phyloP scores from a whole-genome alignment of 2,329 filamentous ascomycete species.

The Paecilomyces sp. region DNA sequence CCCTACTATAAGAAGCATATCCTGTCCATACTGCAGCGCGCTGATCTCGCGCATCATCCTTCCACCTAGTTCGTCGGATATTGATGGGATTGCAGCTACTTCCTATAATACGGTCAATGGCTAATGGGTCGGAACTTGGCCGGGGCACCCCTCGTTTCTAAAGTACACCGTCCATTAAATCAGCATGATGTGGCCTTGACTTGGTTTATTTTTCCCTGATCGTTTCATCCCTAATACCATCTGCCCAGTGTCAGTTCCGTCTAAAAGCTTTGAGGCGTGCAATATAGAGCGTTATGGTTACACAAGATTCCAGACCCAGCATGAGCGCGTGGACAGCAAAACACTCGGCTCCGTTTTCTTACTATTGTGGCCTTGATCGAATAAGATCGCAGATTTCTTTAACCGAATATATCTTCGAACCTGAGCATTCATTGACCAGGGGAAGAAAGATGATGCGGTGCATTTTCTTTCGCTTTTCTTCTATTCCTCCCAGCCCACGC shows the following conservation, averaged over 20 bases:
- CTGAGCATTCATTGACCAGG: background rate
- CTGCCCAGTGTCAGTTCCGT: background rate
- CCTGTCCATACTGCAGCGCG: background rate
- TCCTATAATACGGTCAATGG: background rate
- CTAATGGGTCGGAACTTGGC: background rate
- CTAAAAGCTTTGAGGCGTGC: background rate
- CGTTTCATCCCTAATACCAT: background rate
- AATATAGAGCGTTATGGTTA: background rate
- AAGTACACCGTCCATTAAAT: background rate
- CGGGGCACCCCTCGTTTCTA: background rate
- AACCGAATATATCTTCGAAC: background rate
- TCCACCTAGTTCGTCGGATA: conserved; percentile 4
- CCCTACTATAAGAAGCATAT: conserved; percentile 59
- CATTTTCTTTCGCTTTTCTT: background rate
- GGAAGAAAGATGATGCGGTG: background rate
- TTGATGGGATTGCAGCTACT: conserved; percentile 5
- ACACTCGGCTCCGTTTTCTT: background rate
- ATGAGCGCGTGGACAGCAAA: background rate
- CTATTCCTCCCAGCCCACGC: background rate
- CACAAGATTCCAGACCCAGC: background rate
- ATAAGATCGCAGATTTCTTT: background rate
- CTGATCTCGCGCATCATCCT: background rate
- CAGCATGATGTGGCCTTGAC: background rate
- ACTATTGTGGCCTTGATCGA: background rate
- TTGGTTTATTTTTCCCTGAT: background rate